Evolutionary conservation across 306 rosid species (phyloP), one percentile per base, ranked within the genome.

Genomic region (Argentina anserina): DNA sequence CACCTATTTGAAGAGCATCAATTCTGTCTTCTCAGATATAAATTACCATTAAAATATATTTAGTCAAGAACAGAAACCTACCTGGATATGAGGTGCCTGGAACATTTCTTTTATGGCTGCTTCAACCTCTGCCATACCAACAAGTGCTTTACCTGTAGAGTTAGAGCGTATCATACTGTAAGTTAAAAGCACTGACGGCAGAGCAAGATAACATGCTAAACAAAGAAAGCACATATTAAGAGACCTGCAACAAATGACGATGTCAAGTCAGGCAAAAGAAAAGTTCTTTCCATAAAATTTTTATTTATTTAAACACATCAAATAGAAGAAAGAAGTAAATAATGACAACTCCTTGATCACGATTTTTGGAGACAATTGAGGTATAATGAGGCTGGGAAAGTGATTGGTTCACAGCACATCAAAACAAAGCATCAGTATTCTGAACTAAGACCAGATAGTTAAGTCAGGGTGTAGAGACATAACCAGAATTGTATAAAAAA

Each of bases 81-180:
- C 98, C 82, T 93, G 98, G 80, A 93, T 89, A 89, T 93, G 98
- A 75, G 98, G 98, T 69, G 98, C 96, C 85, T 91, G 90, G 81
- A 91, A 91, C 98, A 91, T 94, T 81, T 94, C 97, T 77, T 91
- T 97, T 75, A 91, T 91, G 75, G 98, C 98, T 80, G 89, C 87
- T 78, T 91, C 96, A 49, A 94, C 88, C 43, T 94, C 96, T 46
- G 79, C 77, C 92, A 89, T 89, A 56, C 88, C 81, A 62, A 94
- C 92, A 78, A 81, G 89, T 45, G 78, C 75, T 81, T 85, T 86
- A 73, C 84, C 97, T 85, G 67, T 52, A 85, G 78, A 72, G 43
- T 46, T 69, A 40, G 70, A 18, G 61, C 64, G 78, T 68, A 50
- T 39, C 37, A 67, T 66, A 26, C 45, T 50, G 62, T 73, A 73